Percentiles rank a stretch among this genome's conserved stretches.
These are phyloP conservation scores for Pythium vanterpoolii DNA, from an alignment of 352 stramenopile species.

Conservation along the genomic window DNA sequence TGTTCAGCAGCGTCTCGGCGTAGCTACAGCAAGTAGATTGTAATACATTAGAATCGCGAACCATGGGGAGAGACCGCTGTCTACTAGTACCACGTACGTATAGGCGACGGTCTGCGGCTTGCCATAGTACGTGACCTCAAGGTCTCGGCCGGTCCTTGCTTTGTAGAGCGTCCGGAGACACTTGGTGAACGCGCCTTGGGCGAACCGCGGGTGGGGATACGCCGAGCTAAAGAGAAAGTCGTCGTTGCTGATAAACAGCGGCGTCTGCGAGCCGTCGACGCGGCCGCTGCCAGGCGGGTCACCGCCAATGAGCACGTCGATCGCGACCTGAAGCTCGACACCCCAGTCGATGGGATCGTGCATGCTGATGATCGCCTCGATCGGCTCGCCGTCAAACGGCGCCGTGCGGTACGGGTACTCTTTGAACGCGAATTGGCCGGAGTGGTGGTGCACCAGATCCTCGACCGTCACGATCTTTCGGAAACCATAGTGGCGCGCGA, in stretches of 20 bases:
- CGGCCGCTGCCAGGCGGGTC: conserved; percentile 61
- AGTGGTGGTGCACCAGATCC: conserved; percentile 68
- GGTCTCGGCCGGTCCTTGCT: conserved; percentile 49
- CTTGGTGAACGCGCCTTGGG: conserved; percentile 77
- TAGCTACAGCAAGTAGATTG: too few species aligned
- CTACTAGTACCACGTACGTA: too few species aligned
- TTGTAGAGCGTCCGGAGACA: conserved; percentile 77
- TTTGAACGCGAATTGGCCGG: conserved; percentile 79
- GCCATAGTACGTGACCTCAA: conserved; percentile 76
- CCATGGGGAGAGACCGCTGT: too few species aligned
- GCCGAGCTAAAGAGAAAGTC: conserved; percentile 87
- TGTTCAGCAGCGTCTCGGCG: conserved; percentile 63
- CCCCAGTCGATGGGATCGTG: conserved; percentile 90
- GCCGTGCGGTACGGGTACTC: conserved; percentile 54
- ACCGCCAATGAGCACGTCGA: conserved; percentile 86
- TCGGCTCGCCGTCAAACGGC: conserved; percentile 65
- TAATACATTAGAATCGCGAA: too few species aligned
- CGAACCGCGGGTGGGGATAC: conserved; percentile 80
- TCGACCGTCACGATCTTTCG: conserved; percentile 76
- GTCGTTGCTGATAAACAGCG: conserved; percentile 85
- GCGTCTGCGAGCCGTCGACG: conserved; percentile 57
- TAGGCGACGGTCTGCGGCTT: conserved; percentile 85
- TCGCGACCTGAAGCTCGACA: conserved; percentile 81
- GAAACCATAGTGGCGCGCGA: conserved; percentile 77
- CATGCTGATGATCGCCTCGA: conserved; percentile 88